Conservation (phyloP, 352 stramenopile genomes). For the Pythium chondricola region DNA sequence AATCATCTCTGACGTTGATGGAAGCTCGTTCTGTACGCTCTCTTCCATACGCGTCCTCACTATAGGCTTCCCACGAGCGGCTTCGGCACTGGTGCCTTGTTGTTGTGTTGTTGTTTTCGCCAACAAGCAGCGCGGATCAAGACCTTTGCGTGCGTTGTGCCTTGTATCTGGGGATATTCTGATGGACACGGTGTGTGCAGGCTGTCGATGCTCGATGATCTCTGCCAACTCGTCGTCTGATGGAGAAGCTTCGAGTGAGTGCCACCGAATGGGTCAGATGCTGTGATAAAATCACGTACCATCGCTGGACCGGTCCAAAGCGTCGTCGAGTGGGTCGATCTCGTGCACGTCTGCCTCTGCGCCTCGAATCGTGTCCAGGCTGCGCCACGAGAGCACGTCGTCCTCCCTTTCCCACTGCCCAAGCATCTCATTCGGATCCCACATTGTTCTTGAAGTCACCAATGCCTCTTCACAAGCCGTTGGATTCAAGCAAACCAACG, state of each 20-base stretch:
- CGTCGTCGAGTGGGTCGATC: background rate
- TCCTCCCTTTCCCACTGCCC: slow-evolving; percentile 18
- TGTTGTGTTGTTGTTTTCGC: background rate
- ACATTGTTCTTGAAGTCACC: slow-evolving; percentile 15
- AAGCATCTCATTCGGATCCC: slow-evolving; percentile 14
- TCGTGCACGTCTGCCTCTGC: background rate
- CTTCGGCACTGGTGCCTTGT: background rate
- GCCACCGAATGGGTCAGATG: too few relatives aligned
- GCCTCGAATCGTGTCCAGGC: slow-evolving; percentile 22
- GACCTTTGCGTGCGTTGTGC: too few relatives aligned
- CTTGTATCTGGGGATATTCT: too few relatives aligned
- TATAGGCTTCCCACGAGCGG: too few relatives aligned
- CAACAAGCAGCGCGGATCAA: too few relatives aligned
- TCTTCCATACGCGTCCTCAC: background rate
- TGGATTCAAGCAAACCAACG: too few relatives aligned
- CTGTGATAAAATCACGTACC: too few relatives aligned
- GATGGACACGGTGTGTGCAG: too few relatives aligned
- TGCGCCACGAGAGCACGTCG: slow-evolving; percentile 36
- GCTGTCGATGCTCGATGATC: slow-evolving; percentile 13
- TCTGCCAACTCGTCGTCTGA: slow-evolving; percentile 24
- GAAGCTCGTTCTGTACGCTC: slow-evolving; percentile 5
- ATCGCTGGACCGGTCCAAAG: slow-evolving; percentile 10
- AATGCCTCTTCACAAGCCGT: too few relatives aligned
- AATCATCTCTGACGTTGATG: slow-evolving; percentile 42
- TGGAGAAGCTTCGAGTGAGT: too few relatives aligned